A percentile compares a stretch with the other conserved stretches of the same genome.
Evolutionary conservation across 768 basidiomycete genomes (phyloP).

Genomic region (Lentinula aciculospora): DNA sequence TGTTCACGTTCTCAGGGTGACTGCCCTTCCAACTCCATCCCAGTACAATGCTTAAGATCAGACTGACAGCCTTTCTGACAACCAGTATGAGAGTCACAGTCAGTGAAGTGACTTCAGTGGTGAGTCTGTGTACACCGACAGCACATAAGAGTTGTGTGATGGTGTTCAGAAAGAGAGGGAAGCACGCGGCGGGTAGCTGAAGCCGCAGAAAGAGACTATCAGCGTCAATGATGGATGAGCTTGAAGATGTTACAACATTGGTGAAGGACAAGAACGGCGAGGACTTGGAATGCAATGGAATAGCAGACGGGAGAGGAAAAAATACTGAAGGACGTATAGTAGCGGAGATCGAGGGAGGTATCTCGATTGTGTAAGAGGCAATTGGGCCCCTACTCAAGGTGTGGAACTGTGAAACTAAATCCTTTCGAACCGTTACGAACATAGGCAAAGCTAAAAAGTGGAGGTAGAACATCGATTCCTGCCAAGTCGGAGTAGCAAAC

Average conservation of each 20-base stretch:
- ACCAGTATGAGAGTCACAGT: constrained; percentile 78
- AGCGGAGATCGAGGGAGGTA: constrained; percentile 2
- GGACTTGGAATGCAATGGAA: constrained; percentile 1
- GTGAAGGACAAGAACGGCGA: constrained; percentile 13
- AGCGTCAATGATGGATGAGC: constrained; percentile 12
- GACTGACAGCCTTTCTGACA: constrained; percentile 74
- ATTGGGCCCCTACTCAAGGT: constrained; percentile 35
- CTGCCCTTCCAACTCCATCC: constrained; percentile 25
- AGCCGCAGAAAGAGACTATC: constrained; percentile 20
- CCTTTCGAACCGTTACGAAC: constrained; percentile 56
- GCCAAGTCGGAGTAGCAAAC: constrained; percentile 48
- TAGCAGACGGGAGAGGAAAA: constrained; percentile 9
- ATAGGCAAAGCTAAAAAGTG: constrained; percentile 78
- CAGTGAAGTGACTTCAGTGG: constrained; percentile 66
- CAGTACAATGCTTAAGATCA: constrained; percentile 65
- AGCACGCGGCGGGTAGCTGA: constrained; percentile 50
- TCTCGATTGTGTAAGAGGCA: constrained; percentile 20
- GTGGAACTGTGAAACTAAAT: constrained; percentile 42
- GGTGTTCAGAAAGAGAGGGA: constrained; percentile 71
- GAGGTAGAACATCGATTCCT: constrained; percentile 90
- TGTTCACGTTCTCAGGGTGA: constrained; percentile 24
- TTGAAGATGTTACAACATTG: constrained; percentile 19
- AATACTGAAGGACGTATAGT: background rate
- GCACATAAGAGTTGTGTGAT: constrained; percentile 82
- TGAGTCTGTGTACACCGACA: constrained; percentile 82